Evolutionary conservation across 139 green algal genomes (phyloP).

Genomic region (Chlorella sp.): DNA sequence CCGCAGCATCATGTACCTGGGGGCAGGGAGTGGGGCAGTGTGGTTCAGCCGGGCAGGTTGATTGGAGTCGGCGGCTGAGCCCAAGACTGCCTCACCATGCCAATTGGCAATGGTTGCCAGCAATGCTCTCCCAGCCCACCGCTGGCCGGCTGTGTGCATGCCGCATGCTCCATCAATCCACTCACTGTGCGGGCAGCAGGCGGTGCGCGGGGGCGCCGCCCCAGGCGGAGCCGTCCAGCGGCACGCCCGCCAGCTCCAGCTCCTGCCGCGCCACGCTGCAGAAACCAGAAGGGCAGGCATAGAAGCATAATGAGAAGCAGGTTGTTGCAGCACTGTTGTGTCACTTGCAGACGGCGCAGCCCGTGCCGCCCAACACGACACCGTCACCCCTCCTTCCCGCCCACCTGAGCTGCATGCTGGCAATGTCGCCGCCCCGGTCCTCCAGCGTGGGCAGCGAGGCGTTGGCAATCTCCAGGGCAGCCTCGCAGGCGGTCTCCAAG

Average conservation of each 20-base stretch:
- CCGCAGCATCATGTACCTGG: conserved; percentile 27
- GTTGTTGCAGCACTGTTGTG: no score
- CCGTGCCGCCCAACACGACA: no score
- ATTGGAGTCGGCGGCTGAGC: no score
- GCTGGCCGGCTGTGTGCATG: no score
- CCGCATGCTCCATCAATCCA: no score
- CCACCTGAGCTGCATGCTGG: conserved; percentile 8
- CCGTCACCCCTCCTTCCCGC: no score
- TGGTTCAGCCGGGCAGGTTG: no score
- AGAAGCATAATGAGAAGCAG: neutral
- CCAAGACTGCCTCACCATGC: no score
- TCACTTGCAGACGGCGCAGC: no score
- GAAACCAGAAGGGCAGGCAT: neutral
- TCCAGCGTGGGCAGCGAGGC: neutral
- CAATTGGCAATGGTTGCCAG: no score
- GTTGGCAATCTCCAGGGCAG: conserved; percentile 16
- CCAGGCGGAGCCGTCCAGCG: conserved; percentile 23
- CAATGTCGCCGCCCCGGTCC: conserved; percentile 5
- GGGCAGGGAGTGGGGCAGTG: neutral
- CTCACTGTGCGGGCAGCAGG: neutral
- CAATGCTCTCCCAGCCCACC: no score
- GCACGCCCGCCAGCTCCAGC: conserved; percentile 18
- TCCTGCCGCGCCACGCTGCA: conserved; percentile 21
- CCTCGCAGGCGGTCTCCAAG: conserved; percentile 26
- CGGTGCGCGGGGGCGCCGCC: neutral